Percentiles rank a stretch among this genome's conserved stretches.
Conservation (phyloP, 768 basidiomycete genomes). For the Amanita inopinata region DNA sequence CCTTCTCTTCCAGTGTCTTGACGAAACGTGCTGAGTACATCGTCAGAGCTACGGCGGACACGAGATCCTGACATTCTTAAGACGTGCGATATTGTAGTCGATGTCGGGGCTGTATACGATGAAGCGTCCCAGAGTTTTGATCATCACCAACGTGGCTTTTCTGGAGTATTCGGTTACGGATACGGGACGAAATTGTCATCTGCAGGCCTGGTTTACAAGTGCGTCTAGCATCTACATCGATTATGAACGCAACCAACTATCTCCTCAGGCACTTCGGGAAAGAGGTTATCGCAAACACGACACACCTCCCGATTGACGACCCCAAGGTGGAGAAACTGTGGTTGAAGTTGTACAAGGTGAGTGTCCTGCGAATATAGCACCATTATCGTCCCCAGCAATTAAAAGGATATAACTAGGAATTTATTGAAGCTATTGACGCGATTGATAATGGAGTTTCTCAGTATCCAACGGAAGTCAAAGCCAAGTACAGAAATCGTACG, state of each 20-base stretch:
- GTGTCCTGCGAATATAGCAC: constrained; percentile 1
- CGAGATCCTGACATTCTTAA: constrained; percentile 65
- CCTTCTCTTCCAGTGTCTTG: background rate
- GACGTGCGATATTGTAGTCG: constrained; percentile 88
- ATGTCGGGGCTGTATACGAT: constrained; percentile 92
- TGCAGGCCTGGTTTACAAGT: constrained; percentile 96
- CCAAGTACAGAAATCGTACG: constrained; percentile 68
- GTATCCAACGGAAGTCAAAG: constrained; percentile 54
- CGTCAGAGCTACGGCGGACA: constrained; percentile 53
- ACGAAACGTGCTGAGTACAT: constrained; percentile 7
- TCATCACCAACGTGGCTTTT: constrained; percentile 93
- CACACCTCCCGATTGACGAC: constrained; percentile 42
- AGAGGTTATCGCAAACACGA: constrained; percentile 65
- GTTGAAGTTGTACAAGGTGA: constrained; percentile 82
- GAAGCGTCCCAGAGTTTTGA: constrained; percentile 73
- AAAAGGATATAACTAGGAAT: constrained; percentile 42
- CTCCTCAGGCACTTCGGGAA: constrained; percentile 73
- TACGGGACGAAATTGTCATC: constrained; percentile 85
- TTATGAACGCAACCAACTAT: background rate
- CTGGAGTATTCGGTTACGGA: constrained; percentile 80
- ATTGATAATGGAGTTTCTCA: constrained; percentile 93
- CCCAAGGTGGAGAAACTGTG: constrained; percentile 65
- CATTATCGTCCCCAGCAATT: background rate
- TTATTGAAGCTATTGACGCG: constrained; percentile 90
- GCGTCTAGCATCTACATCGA: constrained; percentile 16